Conservation (phyloP, 164 flowering plant genomes). For the Tinospora cordifolia region DNA sequence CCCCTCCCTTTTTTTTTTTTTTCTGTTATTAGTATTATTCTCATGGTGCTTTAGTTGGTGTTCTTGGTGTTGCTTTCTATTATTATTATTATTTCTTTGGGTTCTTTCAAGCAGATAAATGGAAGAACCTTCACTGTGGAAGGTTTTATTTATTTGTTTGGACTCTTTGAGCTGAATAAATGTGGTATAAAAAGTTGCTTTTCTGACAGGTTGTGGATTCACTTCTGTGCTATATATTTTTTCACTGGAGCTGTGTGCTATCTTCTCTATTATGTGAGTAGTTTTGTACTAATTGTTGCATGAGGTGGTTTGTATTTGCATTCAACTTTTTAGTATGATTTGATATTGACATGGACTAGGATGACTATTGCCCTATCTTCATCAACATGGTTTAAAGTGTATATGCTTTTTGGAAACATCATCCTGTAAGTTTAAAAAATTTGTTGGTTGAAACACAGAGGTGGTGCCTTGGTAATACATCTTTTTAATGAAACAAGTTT, state of each 20-base stretch:
- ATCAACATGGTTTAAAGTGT: neutral
- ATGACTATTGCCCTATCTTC: neutral
- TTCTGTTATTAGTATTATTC: too few species aligned
- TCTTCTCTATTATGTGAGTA: conserved; percentile 73
- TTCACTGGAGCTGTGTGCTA: conserved; percentile 69
- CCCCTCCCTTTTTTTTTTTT: neutral
- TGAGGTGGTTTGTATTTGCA: neutral
- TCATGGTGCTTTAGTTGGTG: too few species aligned
- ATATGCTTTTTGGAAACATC: neutral
- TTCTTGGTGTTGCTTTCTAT: too few species aligned
- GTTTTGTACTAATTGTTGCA: neutral
- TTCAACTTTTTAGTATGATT: neutral
- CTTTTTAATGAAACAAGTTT: neutral
- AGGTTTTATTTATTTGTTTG: neutral
- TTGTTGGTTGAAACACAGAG: neutral
- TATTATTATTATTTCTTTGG: too few species aligned
- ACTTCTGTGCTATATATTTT: conserved; percentile 64
- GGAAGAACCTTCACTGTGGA: too few species aligned
- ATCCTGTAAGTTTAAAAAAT: neutral
- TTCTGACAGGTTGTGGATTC: conserved; percentile 82
- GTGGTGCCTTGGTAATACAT: neutral
- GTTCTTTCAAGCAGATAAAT: too few species aligned
- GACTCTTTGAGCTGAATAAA: neutral
- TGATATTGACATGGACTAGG: neutral
- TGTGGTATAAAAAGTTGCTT: neutral